These are phyloP conservation scores for Pseudopyrenochaeta lycopersici DNA, from an alignment of 2,329 filamentous ascomycete genomes.

Conservation along the genomic window DNA sequence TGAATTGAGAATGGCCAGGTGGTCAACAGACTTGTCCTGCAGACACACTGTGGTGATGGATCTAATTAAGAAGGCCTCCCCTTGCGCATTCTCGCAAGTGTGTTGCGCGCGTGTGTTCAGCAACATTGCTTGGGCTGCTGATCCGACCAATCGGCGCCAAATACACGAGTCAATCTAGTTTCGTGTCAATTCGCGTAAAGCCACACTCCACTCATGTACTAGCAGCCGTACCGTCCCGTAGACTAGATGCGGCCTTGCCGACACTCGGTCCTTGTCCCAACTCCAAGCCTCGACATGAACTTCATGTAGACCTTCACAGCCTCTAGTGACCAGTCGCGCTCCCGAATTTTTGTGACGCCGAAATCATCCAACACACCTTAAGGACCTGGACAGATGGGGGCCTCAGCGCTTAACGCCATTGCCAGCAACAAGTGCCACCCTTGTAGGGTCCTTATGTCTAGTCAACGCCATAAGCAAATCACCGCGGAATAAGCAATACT, in stretches of 20 bases:
- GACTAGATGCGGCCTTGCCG: no score
- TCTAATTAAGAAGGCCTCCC: constrained; percentile 4
- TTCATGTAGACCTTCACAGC: no score
- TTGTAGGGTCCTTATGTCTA: constrained; percentile 10
- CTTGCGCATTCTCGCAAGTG: constrained; percentile 10
- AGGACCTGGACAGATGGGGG: no score
- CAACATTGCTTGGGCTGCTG: background rate
- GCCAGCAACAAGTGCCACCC: constrained; percentile 8
- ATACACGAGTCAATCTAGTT: background rate
- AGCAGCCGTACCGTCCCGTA: background rate
- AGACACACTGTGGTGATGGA: constrained; percentile 7
- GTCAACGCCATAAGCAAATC: constrained; percentile 10
- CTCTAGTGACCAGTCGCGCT: no score
- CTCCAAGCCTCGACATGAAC: no score
- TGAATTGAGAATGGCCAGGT: background rate
- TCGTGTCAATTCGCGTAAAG: background rate
- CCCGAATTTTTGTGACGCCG: background rate
- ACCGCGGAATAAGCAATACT: constrained; percentile 14
- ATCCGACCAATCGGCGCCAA: background rate
- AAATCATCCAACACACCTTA: no score
- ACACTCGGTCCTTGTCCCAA: no score
- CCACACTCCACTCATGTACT: background rate
- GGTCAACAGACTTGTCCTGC: constrained; percentile 7
- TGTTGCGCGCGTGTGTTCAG: background rate
- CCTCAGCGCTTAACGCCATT: constrained; percentile 3